Evolutionary conservation across 2,329 filamentous ascomycete species (phyloP).

Genomic region (Fonsecaea erecta): DNA sequence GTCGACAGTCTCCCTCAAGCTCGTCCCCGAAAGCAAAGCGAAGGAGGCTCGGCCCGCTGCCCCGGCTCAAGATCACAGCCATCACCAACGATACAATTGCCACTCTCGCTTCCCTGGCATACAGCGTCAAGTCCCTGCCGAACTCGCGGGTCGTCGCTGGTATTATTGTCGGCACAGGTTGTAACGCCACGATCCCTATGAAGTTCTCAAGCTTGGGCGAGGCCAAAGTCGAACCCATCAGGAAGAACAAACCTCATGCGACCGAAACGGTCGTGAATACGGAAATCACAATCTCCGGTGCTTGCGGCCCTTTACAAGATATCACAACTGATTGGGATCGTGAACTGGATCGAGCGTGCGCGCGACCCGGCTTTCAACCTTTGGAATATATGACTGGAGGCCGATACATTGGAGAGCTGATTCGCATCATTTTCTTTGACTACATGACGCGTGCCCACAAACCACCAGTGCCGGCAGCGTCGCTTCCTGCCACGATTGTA

Average conservation of each 20-base stretch:
- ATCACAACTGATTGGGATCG: conserved; percentile 74
- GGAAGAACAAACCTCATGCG: conserved; percentile 55
- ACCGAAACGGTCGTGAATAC: conserved; percentile 79
- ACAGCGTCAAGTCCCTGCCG: conserved; percentile 65
- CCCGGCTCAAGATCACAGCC: conserved; percentile 71
- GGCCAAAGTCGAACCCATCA: conserved; percentile 62
- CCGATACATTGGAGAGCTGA: conserved; percentile 76
- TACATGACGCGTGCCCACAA: conserved; percentile 57
- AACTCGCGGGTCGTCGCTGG: conserved; percentile 75
- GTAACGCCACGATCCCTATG: conserved; percentile 79
- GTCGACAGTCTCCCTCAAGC: conserved; percentile 41
- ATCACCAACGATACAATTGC: conserved; percentile 84
- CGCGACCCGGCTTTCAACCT: conserved; percentile 76
- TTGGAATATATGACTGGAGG: conserved; percentile 85
- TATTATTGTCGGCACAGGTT: conserved; percentile 79
- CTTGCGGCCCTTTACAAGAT: conserved; percentile 68
- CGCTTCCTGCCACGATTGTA: conserved; percentile 61
- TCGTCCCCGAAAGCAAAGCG: conserved; percentile 51
- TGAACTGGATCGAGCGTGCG: conserved; percentile 67
- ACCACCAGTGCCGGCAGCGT: conserved; percentile 47
- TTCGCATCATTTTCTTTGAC: conserved; percentile 71
- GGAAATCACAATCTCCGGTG: conserved; percentile 80
- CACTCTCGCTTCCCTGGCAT: conserved; percentile 76
- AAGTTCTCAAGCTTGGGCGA: conserved; percentile 65
- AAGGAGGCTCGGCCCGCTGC: conserved; percentile 55